Conservation (phyloP, 1,284 basidiomycete genomes). For the Rhodotorula sp. region DNA sequence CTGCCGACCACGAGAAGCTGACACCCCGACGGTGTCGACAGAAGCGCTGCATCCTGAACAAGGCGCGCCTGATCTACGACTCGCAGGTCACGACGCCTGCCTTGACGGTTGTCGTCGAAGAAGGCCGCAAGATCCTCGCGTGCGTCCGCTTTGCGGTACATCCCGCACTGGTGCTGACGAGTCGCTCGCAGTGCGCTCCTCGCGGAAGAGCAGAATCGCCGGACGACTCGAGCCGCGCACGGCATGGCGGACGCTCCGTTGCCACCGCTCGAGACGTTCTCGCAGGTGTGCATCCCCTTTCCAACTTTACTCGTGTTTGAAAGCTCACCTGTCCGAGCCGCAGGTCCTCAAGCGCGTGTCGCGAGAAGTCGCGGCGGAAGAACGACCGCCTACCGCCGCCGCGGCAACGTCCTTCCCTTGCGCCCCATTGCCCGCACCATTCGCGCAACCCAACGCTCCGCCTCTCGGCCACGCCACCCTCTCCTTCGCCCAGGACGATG, state of each 20-base stretch:
- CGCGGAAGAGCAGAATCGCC: constrained; percentile 28
- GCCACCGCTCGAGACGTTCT: constrained; percentile 21
- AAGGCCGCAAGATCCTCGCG: constrained; percentile 35
- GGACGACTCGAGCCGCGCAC: constrained; percentile 24
- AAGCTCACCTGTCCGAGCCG: too few relatives aligned
- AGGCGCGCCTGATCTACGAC: constrained; percentile 33
- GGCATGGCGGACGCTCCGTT: constrained; percentile 11
- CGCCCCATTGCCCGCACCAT: background rate
- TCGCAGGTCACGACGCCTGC: constrained; percentile 31
- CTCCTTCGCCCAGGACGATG: constrained; percentile 20
- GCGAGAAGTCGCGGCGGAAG: constrained; percentile 18
- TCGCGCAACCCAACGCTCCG: background rate
- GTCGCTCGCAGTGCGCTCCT: constrained; percentile 10
- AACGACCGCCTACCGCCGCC: background rate
- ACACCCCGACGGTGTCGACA: background rate
- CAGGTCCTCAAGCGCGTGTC: constrained; percentile 38
- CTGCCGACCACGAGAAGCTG: background rate
- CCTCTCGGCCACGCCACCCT: background rate
- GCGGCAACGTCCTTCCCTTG: background rate
- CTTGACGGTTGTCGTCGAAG: constrained; percentile 32
- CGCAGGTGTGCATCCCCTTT: constrained; percentile 22
- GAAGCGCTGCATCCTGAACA: constrained; percentile 33
- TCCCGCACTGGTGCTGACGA: background rate
- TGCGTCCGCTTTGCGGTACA: background rate
- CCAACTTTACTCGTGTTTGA: too few relatives aligned